A percentile compares a stretch with the other conserved stretches of the same genome.
Conservation (phyloP, 768 basidiomycete species). For the Boletus reticuloceps region DNA sequence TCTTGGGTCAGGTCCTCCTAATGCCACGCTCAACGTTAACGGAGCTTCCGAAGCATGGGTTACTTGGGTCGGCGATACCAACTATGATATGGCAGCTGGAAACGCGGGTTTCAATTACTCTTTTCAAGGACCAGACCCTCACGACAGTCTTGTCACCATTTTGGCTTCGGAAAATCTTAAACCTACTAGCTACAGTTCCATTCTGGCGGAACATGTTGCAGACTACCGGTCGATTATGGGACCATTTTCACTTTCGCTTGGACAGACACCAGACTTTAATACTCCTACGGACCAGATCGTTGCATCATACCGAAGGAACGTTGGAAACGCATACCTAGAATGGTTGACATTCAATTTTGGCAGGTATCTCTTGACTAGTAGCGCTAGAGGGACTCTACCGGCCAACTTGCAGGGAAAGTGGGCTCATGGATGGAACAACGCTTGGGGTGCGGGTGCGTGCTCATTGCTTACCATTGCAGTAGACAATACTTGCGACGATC, state of each 20-base stretch:
- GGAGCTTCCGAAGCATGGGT: slow-evolving; percentile 56
- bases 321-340: slow-evolving; percentile 65
- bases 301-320: slow-evolving; percentile 48
- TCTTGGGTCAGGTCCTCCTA: slow-evolving; percentile 31
- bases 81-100: slow-evolving; percentile 64
- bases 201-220: slow-evolving; percentile 47
- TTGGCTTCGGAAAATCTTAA: slow-evolving; percentile 30
- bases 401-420: slow-evolving; percentile 77
- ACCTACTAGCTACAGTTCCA: slow-evolving; percentile 33
- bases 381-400: slow-evolving; percentile 60
- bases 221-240: slow-evolving; percentile 47
- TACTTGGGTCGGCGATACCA: slow-evolving; percentile 73
- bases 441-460: slow-evolving; percentile 62
- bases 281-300: slow-evolving; percentile 59
- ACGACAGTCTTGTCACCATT: slow-evolving; percentile 39
- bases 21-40: slow-evolving; percentile 48
- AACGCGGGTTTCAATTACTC: slow-evolving; percentile 53
- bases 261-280: slow-evolving; percentile 50
- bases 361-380: slow-evolving; percentile 61
- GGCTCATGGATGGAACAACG: slow-evolving; percentile 50
- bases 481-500: not conserved
- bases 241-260: slow-evolving; percentile 56
- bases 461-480: not conserved
- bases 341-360: slow-evolving; percentile 75
- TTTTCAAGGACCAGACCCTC: slow-evolving; percentile 64